Conservation (phyloP, 768 basidiomycete species). For the Guyanaporus albipodus region DNA sequence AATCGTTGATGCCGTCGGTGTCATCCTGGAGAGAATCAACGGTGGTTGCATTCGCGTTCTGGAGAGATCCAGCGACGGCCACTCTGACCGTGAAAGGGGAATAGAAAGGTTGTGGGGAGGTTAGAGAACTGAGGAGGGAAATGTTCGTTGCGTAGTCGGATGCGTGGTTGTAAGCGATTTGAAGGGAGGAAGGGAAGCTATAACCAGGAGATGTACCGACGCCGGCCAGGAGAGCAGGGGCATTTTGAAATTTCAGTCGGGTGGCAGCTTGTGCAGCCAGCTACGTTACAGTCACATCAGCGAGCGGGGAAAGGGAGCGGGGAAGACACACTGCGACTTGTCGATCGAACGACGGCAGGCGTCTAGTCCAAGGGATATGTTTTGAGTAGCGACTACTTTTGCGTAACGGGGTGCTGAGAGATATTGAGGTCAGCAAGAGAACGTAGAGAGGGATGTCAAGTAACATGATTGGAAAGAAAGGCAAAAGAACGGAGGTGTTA, state of each 20-base stretch:
- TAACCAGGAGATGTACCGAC: constrained; percentile 6
- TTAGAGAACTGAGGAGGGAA: background rate
- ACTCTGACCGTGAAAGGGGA: background rate
- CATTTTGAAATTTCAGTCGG: constrained; percentile 16
- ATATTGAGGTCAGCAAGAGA: constrained; percentile 2
- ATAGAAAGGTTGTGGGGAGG: background rate
- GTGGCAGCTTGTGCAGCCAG: constrained; percentile 12
- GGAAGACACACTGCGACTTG: constrained; percentile 8
- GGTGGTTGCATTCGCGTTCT: background rate
- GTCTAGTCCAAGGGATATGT: background rate
- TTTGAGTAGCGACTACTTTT: background rate
- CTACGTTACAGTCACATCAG: constrained; percentile 6
- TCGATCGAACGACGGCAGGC: constrained; percentile 1
- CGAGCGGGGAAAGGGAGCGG: background rate
- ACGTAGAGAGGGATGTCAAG: background rate
- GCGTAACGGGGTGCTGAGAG: constrained; percentile 14
- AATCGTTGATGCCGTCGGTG: constrained; percentile 36
- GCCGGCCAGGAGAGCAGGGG: constrained; percentile 12
- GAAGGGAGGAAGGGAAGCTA: constrained; percentile 11
- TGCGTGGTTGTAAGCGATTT: constrained; percentile 13
- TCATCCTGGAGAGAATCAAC: constrained; percentile 36
- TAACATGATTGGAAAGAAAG: constrained; percentile 11
- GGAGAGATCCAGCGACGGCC: background rate
- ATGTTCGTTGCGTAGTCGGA: constrained; percentile 19
- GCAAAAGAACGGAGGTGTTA: background rate